Base-by-base conservation (phyloP, 1,284 basidiomycete species). In the Pyrrhoderma noxium region DNA sequence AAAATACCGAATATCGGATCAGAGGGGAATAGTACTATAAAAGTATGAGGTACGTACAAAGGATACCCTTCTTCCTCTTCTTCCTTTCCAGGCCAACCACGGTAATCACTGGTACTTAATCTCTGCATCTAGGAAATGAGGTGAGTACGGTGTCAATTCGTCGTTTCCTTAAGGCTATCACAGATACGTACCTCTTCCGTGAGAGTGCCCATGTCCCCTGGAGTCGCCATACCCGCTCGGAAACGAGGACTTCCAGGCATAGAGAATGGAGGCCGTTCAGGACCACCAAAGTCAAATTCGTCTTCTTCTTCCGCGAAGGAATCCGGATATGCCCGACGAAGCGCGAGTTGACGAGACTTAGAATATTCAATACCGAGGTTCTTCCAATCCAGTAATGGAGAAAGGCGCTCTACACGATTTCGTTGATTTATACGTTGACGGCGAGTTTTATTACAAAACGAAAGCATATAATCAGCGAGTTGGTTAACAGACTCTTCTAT, bases 381-480 rank as follows among this genome's bases (percentile, higher is more conserved):
- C 75, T 99, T 99, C 95, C 95, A 98, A 69, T 99, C 95, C 55
- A 99, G 75, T 51, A 99, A 68, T 41, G 95, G 95, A 45, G 82
- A 87, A 3, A 97, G 75, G 35, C 93, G 81, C 68, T 99, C 95
- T 53, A 97, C 95, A 49, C 95, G 84, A 73, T 98, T 99, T 43
- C 94, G 87, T 72, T 98, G 93, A 71, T 98, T 98, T 70, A 98
- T 98, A 49, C 95, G 81, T 70, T 98, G 95, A 52, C 95, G 79
- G 40, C 95, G 79, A n/a, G 92, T 89, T 76, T 96, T 97, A 61
- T 73, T 77, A 54, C 79, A 78, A 73, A 97, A 98, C 11, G 70
- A 66, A 68, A 86, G 80, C 79, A 96, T 85, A 64, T 82, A 72
- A 56, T 85, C 76, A 5, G 80, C 71, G 36, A 89, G 76, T 61